phyloP scores from a whole-genome alignment of 148 eudicot species.

The Arctostaphylos glauca region DNA sequence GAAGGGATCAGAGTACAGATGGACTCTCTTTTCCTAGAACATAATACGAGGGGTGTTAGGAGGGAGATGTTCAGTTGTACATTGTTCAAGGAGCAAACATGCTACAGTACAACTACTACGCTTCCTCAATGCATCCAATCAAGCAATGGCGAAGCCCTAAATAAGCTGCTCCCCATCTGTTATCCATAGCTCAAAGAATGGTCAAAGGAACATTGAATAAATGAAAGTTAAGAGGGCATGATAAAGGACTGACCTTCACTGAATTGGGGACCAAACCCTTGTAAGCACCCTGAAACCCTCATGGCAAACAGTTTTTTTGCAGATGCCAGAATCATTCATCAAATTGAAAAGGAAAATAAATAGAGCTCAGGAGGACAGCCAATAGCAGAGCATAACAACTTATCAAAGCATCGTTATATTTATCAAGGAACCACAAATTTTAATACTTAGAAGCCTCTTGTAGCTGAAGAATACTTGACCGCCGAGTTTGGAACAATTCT shows the following conservation, averaged over 20 bases:
- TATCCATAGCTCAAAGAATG: neutral
- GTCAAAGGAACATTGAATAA: neutral
- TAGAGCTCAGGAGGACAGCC: neutral
- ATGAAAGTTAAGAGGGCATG: neutral
- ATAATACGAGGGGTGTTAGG: too few species aligned
- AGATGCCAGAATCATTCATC: neutral
- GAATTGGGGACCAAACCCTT: conserved; percentile 96
- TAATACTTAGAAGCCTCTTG: conserved; percentile 76
- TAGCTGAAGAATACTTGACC: conserved; percentile 91
- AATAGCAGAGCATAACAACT: neutral
- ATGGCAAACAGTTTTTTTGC: conserved; percentile 58
- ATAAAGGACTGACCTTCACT: conserved; percentile 66
- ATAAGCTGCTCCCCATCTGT: too few species aligned
- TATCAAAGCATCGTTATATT: neutral
- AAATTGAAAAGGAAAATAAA: neutral
- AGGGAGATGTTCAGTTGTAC: too few species aligned
- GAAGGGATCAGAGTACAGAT: too few species aligned
- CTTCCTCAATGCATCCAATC: neutral
- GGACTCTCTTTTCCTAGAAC: too few species aligned
- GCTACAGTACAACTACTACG: neutral
- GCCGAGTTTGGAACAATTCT: conserved; percentile 88
- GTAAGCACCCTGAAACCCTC: conserved; percentile 86
- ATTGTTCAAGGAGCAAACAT: neutral
- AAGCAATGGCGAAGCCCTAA: neutral
- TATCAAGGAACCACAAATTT: conserved; percentile 3